Base-by-base conservation (phyloP, 2,329 filamentous ascomycete genomes). In the Aspergillus tubingensis region DNA sequence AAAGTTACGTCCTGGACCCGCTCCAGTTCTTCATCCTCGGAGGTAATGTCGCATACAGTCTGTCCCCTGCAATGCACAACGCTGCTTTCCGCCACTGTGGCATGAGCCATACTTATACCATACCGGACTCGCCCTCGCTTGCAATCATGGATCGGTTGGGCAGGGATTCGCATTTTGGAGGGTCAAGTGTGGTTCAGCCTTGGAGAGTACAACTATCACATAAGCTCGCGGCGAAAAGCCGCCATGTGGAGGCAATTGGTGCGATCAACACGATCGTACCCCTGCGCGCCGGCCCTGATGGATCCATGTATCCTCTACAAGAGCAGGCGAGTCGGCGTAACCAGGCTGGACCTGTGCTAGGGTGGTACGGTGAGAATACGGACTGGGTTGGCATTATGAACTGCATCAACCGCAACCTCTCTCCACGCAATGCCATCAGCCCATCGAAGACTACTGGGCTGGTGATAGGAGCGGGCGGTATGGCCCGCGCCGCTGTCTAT, bases 401-500 rank as follows among this genome's bases (percentile, higher is more conserved):
- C 25, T 79, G 76, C 52, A 70, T 80, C 19, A 75, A 67, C 50
- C 74, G 77, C 23, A 77, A 77, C 57, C 72, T 80, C 19, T 79
- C 77, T 3, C 77, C 77, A 3, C 74, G 77, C 15, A 86, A 86
- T 62, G 82, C 83, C 0, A 82, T 87, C 36, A 80, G 82, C 50
- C 74, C 76, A 5, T 73, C 78, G 8, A 81, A 77, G 50, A 83
- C 80, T 1, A 83, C 82, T 4, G 83, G 80, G 13, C 72, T 87
- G 3, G 78, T 87, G 3, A 79, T 85, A 63, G 85, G 85, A 8
- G 83, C 84, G n/a, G 85, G 85, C 47, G 90, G 91, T 6, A 93
- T 93, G 90, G 90, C 89, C 8, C 83, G 91, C 61, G 89, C 90
- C 3, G 88, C 90, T 2, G 85, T 91, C 2, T 94, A 94, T 67